Base-by-base conservation (phyloP, 352 stramenopile genomes). In the Phytophthora ohioensis region DNA sequence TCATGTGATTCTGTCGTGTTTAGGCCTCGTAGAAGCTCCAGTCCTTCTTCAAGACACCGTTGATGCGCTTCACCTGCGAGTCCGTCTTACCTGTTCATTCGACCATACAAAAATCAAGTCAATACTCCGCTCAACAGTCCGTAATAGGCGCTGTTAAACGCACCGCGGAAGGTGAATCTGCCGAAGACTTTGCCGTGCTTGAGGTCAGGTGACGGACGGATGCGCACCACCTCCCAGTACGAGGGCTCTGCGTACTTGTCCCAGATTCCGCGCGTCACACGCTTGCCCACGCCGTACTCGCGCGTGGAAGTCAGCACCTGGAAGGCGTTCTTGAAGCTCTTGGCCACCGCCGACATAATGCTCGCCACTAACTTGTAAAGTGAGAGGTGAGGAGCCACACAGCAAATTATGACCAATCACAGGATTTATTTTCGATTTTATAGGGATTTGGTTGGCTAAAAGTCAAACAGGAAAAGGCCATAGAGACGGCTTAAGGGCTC, bases 151-250 rank as follows among this genome's bases (percentile, higher is more conserved):
- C 3, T 64, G 10, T 11, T 8, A 32, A 67, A 87, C 82, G 67
- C 69, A 92, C 86, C 88, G 41, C 88, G 88, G 73, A 94, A 95
- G 9, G 86, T 94, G 68, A 94, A 87, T 61, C 74, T 71, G 71
- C 88, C 88, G 72, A 85, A 95, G 36, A 88, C 85, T 78, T 95
- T 95, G 80, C 88, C 88, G 76, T 95, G 88, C 79, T 91, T 93
- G 62, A 95, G 84, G 72, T 95, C 88, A 2, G 59, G 63, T 49
- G 88, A 88, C 38, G 88, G 88, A 36, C 73, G 80, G 36, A 95
- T 78, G 66, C 88, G 85, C 73, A 89, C 92, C 66, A 95, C 82
- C 73, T 95, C 88, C 81, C 87, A 92, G 71, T 83, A 94, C 21
- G 83, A 91, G 13, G 86, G 80, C 75, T 91, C 88, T 7, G 72